Evolutionary conservation across 2,329 filamentous ascomycete genomes (phyloP), one percentile per base, ranked within the genome.

Genomic region (Trichoderma polysporum): DNA sequence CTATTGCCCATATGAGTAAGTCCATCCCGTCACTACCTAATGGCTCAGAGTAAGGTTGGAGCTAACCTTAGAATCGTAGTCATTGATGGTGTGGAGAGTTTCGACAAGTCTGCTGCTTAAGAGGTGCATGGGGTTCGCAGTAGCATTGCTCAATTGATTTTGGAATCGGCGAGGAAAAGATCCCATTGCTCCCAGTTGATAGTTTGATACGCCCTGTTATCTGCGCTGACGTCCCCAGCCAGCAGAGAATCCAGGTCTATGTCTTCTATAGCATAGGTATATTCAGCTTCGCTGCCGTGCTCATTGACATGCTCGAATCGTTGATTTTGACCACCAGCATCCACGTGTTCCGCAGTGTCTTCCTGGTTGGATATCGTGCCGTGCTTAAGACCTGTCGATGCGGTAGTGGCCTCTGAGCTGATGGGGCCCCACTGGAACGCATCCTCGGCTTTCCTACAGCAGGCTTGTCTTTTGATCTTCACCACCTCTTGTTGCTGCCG

Each of bases 151-250:
- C 12, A 57, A 29, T 29, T 57, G 17, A 57, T 57, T 4, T 19
- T 57, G 22, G 54, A 57, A 29, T 57, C 54, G 22, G 35, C 54
- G 22, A 57, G 54, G 35, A 57, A 57, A 41, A 57, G 35, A 57
- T 57, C 54, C 54, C 54, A 57, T 57, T 57, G 54, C 22, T 57
- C 54, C 54, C 54, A 57, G 35, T 57, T 41, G 22, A 57, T 57
- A n/a, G 54, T 19, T 57, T 57, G 54, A 41, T 57, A 57, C 15
- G 35, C 35, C 19, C 35, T 41, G 22, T 41, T 29, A 41, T 57
- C 35, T 41, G 9, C 35, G 54, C 35, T 29, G 35, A 19, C 54
- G 35, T 45, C 39, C n/a, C 39, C 39, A 19, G 39, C 39, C 39
- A 45, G 8, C 39, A 45, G 39, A 19, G 39, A 19, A 45, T 19